A percentile compares a stretch with the other conserved stretches of the same genome.
phyloP scores from a whole-genome alignment of 2,329 filamentous ascomycete species.

The Talaromyces sp. region DNA sequence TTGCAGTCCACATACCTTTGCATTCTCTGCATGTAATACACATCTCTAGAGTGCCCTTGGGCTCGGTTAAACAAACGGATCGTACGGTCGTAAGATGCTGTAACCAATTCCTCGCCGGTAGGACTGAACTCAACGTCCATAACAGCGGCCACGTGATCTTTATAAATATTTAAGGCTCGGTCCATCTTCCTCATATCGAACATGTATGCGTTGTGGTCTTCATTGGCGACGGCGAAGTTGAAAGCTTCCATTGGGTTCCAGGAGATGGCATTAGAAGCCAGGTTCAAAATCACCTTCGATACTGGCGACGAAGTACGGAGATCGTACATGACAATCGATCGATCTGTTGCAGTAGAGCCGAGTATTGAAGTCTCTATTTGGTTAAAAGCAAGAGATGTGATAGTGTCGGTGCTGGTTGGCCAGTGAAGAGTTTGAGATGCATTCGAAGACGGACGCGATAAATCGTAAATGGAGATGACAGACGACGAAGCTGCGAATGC shows the following conservation, averaged over 20 bases:
- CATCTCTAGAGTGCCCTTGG: slow-evolving; percentile 78
- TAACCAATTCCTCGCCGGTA: slow-evolving; percentile 88
- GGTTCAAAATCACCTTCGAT: slow-evolving; percentile 71
- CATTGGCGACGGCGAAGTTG: slow-evolving; percentile 87
- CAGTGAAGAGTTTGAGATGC: slow-evolving; percentile 78
- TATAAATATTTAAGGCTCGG: slow-evolving; percentile 80
- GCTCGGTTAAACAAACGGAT: slow-evolving; percentile 78
- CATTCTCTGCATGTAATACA: slow-evolving; percentile 98
- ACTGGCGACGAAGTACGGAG: slow-evolving; percentile 79
- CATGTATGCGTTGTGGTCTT: slow-evolving; percentile 88
- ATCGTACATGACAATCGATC: slow-evolving; percentile 86
- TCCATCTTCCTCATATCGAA: slow-evolving; percentile 94
- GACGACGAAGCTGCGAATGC: slow-evolving; percentile 73
- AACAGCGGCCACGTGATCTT: slow-evolving; percentile 84
- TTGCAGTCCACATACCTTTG: slow-evolving; percentile 51
- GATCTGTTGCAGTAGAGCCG: slow-evolving; percentile 77
- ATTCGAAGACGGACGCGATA: slow-evolving; percentile 68
- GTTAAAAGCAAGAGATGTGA: slow-evolving; percentile 84
- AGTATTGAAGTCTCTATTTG: slow-evolving; percentile 89
- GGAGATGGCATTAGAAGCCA: slow-evolving; percentile 75
- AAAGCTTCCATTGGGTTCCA: slow-evolving; percentile 98
- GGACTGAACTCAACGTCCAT: slow-evolving; percentile 97
- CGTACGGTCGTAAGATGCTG: slow-evolving; percentile 82
- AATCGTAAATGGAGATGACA: slow-evolving; percentile 81
- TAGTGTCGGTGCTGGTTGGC: slow-evolving; percentile 86